These are phyloP conservation scores for Baorangia bicolor DNA, from an alignment of 768 basidiomycete species.

Conservation along the genomic window DNA sequence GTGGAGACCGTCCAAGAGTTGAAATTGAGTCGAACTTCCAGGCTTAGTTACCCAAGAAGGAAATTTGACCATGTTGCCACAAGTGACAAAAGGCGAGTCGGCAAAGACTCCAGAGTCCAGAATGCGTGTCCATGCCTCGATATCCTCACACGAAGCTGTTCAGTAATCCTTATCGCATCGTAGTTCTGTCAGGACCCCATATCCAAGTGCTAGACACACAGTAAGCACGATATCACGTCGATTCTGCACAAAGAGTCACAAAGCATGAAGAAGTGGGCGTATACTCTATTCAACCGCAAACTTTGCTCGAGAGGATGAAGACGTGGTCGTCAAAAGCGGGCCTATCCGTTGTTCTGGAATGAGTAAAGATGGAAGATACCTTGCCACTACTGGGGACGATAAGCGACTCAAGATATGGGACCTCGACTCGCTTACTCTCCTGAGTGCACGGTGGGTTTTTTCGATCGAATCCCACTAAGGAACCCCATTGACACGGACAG, in stretches of 20 bases:
- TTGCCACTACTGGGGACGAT: constrained; percentile 74
- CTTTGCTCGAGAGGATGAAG: constrained; percentile 31
- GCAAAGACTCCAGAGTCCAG: too few relatives aligned
- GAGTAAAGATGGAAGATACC: constrained; percentile 41
- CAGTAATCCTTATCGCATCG: constrained; percentile 31
- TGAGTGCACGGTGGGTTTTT: constrained; percentile 58
- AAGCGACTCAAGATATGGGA: constrained; percentile 80
- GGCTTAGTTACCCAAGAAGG: neutral
- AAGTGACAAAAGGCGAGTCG: too few relatives aligned
- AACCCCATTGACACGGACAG: neutral
- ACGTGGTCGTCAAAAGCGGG: constrained; percentile 44
- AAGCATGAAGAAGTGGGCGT: constrained; percentile 47
- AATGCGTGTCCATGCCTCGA: constrained; percentile 32
- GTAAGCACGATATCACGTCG: constrained; percentile 38
- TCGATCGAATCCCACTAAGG: neutral
- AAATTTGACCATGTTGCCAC: neutral
- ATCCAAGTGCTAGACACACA: constrained; percentile 56
- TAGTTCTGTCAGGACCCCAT: constrained; percentile 59
- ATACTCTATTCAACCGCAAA: constrained; percentile 46
- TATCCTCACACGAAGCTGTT: constrained; percentile 54
- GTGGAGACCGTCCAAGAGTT: neutral
- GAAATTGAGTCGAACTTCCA: neutral
- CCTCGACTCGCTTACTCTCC: constrained; percentile 50
- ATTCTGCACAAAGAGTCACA: constrained; percentile 4
- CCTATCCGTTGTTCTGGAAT: constrained; percentile 60